phyloP scores from a whole-genome alignment of 2,329 filamentous ascomycete species.

The Aspergillus vadensis region DNA sequence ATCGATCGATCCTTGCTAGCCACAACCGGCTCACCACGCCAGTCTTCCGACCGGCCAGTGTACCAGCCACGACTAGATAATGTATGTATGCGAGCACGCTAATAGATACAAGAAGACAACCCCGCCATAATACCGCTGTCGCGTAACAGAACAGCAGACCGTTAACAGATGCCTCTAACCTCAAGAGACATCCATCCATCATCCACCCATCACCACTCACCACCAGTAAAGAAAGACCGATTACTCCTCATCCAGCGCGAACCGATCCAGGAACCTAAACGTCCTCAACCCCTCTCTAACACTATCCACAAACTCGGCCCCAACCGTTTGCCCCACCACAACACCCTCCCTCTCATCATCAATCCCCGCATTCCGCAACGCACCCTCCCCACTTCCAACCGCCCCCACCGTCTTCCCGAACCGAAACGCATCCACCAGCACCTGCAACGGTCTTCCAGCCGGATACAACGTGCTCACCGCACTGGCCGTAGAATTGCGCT shows the following conservation, averaged over 20 bases:
- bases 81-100: background rate
- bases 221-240: background rate
- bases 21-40: background rate
- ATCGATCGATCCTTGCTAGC: background rate
- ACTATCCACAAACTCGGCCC: conserved; percentile 44
- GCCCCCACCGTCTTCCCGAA: conserved; percentile 72
- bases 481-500: conserved; percentile 39
- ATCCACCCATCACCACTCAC: too few species aligned
- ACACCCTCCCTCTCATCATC: conserved; percentile 39
- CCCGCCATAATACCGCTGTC: background rate
- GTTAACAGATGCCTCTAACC: too few species aligned
- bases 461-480: conserved; percentile 61
- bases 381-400: conserved; percentile 50
- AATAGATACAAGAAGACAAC: background rate
- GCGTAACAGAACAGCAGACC: background rate
- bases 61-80: background rate
- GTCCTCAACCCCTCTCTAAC: conserved; percentile 62
- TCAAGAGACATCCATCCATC: too few species aligned
- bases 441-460: conserved; percentile 63
- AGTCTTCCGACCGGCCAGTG: background rate
- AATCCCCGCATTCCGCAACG: conserved; percentile 51
- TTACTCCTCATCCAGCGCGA: conserved; percentile 54
- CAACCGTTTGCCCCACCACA: conserved; percentile 31
- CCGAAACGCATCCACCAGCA: conserved; percentile 63
- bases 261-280: conserved; percentile 68